Conservation (phyloP, 2,329 filamentous ascomycete species). For the Waltergamsia citrina region DNA sequence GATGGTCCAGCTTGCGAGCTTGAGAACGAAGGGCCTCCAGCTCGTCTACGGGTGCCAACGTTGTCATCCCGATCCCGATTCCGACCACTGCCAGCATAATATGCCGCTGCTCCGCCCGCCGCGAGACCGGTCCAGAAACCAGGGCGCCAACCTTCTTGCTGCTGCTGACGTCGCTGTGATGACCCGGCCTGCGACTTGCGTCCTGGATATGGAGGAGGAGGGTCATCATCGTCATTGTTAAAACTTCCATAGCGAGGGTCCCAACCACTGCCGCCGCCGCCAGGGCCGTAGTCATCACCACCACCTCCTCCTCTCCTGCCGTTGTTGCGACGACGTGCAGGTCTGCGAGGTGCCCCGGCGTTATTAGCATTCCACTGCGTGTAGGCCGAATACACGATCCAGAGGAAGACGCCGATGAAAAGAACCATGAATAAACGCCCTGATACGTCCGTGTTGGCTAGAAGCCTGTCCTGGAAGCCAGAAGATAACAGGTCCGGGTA, state of each 20-base stretch:
- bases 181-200: constrained; percentile 19
- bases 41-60: constrained; percentile 17
- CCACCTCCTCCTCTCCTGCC: constrained; percentile 28
- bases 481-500: constrained; percentile 43
- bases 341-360: constrained; percentile 4
- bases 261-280: constrained; percentile 33
- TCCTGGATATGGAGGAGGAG: constrained; percentile 37
- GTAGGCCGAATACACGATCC: constrained; percentile 53
- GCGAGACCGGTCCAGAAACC: constrained; percentile 49
- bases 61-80: constrained; percentile 22
- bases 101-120: constrained; percentile 55
- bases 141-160: constrained; percentile 9
- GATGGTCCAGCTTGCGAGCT: constrained; percentile 31
- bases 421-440: constrained; percentile 44
- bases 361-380: constrained; percentile 9
- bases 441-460: too few species aligned
- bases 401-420: constrained; percentile 49
- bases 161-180: constrained; percentile 10
- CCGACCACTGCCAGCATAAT: constrained; percentile 49
- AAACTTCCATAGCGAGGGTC: constrained; percentile 13
- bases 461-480: background rate
- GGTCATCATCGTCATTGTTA: constrained; percentile 31
- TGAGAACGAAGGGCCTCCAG: constrained; percentile 19
- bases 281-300: constrained; percentile 17
- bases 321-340: constrained; percentile 22